Evolutionary conservation across 345 rosid species (phyloP).

Genomic region (Microcos paniculata): DNA sequence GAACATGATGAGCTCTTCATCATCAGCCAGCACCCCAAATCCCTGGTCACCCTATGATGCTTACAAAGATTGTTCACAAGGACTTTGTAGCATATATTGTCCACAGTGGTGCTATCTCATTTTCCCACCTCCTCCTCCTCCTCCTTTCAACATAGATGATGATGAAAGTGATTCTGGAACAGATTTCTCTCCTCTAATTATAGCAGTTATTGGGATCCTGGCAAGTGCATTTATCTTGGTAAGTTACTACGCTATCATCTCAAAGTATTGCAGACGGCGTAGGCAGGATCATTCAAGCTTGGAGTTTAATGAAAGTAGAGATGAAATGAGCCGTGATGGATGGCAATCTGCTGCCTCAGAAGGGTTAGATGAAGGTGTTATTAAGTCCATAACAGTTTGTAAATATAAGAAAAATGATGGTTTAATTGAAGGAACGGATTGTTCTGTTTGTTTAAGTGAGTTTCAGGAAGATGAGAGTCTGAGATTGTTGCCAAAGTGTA

Average conservation of each 20-base stretch:
- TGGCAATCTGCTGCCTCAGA: not conserved
- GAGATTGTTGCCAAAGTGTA: conserved; percentile 69
- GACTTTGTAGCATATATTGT: conserved; percentile 77
- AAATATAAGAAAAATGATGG: conserved; percentile 58
- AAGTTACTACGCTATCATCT: conserved; percentile 70
- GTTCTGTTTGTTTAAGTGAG: conserved; percentile 76
- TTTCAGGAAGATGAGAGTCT: conserved; percentile 70
- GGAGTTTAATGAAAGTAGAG: conserved; percentile 11
- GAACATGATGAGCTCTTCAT: conserved; percentile 54
- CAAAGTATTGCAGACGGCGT: conserved; percentile 52
- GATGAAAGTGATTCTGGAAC: conserved; percentile 32
- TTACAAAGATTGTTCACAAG: conserved; percentile 76
- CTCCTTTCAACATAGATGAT: conserved; percentile 40
- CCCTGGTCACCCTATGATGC: conserved; percentile 49
- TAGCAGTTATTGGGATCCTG: conserved; percentile 68
- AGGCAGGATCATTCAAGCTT: not conserved
- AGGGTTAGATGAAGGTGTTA: conserved; percentile 60
- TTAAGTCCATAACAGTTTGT: conserved; percentile 54
- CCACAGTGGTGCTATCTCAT: conserved; percentile 82
- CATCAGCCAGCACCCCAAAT: conserved; percentile 30
- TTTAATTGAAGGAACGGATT: conserved; percentile 56
- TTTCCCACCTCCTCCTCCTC: conserved; percentile 88
- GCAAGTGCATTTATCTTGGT: conserved; percentile 69
- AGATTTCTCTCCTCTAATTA: conserved; percentile 67
- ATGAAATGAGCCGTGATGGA: conserved; percentile 19